Conservation (phyloP, 1,284 basidiomycete species). For the Hypsizygus ulmarius region DNA sequence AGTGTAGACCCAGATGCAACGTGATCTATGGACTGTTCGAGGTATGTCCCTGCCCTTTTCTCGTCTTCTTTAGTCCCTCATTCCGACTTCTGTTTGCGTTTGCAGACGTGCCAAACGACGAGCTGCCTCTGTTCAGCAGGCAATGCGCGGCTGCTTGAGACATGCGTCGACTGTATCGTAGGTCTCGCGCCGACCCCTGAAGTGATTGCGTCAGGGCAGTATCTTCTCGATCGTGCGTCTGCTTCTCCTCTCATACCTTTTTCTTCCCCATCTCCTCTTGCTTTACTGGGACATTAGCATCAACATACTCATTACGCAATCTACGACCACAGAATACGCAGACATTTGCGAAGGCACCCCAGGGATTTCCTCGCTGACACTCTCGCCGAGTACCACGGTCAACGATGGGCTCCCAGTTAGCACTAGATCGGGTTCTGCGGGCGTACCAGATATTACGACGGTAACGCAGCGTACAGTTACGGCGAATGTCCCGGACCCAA, state of each 20-base stretch:
- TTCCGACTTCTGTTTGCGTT: no score
- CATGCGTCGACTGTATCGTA: conserved; percentile 23
- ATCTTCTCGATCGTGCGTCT: conserved; percentile 18
- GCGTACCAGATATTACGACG: no score
- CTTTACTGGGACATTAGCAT: no score
- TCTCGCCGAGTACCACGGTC: no score
- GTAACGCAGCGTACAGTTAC: no score
- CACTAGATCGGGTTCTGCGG: no score
- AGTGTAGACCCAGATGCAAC: conserved; percentile 11
- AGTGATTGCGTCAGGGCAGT: conserved; percentile 13
- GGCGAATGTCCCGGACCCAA: no score
- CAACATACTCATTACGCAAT: no score
- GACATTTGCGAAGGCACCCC: no score
- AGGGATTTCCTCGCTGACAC: no score
- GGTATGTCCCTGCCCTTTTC: not conserved
- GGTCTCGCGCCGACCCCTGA: conserved; percentile 6
- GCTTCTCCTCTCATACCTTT: not conserved
- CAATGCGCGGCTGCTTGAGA: conserved; percentile 16
- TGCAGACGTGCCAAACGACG: conserved; percentile 16
- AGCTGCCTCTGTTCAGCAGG: conserved; percentile 21
- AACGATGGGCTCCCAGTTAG: no score
- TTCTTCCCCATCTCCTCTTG: not conserved
- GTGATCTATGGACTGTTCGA: not conserved
- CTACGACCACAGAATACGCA: no score
- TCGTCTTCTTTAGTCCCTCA: not conserved